Evolutionary conservation across 306 rosid species (phyloP).

Genomic region (Quercus variabilis): DNA sequence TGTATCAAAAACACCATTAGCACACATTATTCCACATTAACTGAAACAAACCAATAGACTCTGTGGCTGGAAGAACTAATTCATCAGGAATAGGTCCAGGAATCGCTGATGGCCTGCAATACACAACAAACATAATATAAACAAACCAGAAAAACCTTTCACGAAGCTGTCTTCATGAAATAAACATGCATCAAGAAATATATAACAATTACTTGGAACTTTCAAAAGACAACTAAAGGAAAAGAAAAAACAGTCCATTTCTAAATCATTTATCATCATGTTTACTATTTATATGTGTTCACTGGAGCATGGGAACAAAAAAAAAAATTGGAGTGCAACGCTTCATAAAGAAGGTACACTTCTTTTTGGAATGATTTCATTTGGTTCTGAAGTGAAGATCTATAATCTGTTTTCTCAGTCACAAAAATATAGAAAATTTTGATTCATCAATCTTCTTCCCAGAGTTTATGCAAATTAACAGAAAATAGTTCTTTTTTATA

Average conservation of each 20-base stretch:
- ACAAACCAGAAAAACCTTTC: constrained; percentile 17
- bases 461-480: too few relatives aligned
- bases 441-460: too few relatives aligned
- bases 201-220: background rate
- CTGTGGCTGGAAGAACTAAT: constrained; percentile 76
- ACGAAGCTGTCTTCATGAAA: background rate
- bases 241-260: background rate
- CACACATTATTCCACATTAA: constrained; percentile 6
- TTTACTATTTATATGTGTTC: background rate
- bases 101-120: constrained; percentile 81
- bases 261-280: background rate
- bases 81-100: constrained; percentile 98
- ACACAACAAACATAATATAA: constrained; percentile 8
- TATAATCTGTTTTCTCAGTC: too few relatives aligned
- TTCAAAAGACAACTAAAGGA: background rate
- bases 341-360: too few relatives aligned
- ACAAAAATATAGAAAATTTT: too few relatives aligned
- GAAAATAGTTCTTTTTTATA: too few relatives aligned
- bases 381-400: too few relatives aligned
- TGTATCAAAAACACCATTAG: background rate
- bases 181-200: background rate
- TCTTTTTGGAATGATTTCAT: too few relatives aligned
- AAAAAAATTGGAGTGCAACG: background rate
- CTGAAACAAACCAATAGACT: constrained; percentile 75
- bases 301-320: background rate